Base-by-base conservation (phyloP, 1,284 basidiomycete genomes). In the Pterula multifida region DNA sequence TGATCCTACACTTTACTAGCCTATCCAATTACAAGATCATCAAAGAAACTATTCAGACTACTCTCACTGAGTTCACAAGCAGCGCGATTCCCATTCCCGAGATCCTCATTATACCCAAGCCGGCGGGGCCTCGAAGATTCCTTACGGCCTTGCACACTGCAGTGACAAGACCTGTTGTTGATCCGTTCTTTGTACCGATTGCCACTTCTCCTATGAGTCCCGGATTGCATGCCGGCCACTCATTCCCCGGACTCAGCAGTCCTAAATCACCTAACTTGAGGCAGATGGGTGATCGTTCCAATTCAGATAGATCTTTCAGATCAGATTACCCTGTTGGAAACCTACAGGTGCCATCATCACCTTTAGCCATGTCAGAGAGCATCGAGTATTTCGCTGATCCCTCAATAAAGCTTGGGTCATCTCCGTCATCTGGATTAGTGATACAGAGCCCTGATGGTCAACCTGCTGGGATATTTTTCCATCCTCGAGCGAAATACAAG, bases 391-490 rank as follows among this genome's bases (percentile, higher is more conserved):
- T 98, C 60, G 80, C 87, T 3, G 79, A 85, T 54, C 74, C 81
- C 1, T 80, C 79, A 9, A 71, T 78, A 49, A 81, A 84, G 58
- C 73, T 88, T 3, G 83, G 86, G 3, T 71, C 78, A 2, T 85
- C 87, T 0, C 85, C 88, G 0, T 86, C 87, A 1, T 85, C 88
- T 2, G 95, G 95, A 0, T 76, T 97, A 19, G 77, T 98, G 42
- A 85, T 98, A 48, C 90, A 94, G 56, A 90, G 84, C 60, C 90
- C 90, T 0, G 91, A 96, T 61, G 95, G 95, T 0, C 81, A 92
- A 55, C 89, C 92, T 0, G 81, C 90, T 19, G 94, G 92, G 3
- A 94, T 98, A 55, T 91, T 93, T 68, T 98, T 98, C 66, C 87
- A 94, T 57, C 95, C 95, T 0, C 71, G 75, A 21, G 61, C 69